Evolutionary conservation across 1,284 basidiomycete genomes (phyloP).

Genomic region (Inonotus hispidus): DNA sequence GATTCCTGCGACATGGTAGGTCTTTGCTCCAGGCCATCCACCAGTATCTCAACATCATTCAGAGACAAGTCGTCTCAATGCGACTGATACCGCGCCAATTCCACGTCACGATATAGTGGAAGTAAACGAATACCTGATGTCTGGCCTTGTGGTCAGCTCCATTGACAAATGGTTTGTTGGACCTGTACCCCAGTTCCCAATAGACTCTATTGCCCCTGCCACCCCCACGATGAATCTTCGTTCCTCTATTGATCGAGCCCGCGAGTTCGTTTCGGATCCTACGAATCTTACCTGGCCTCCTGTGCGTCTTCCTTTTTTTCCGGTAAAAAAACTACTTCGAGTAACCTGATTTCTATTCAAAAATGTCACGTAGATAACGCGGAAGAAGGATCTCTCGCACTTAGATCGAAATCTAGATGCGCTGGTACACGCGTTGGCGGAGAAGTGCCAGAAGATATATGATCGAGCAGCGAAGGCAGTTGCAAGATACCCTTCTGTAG

Average conservation of each 20-base stretch:
- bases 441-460: slow-evolving; percentile 57
- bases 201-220: slow-evolving; percentile 46
- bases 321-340: neutral
- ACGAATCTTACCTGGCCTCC: slow-evolving; percentile 26
- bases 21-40: slow-evolving; percentile 18
- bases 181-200: slow-evolving; percentile 50
- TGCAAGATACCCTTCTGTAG: slow-evolving; percentile 52
- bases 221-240: slow-evolving; percentile 35
- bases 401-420: slow-evolving; percentile 67
- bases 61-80: slow-evolving; percentile 25
- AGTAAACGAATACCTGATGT: slow-evolving; percentile 72
- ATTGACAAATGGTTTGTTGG: slow-evolving; percentile 78
- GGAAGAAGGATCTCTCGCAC: slow-evolving; percentile 45
- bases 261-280: slow-evolving; percentile 39
- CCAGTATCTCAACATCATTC: neutral
- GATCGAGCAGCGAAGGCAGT: slow-evolving; percentile 55
- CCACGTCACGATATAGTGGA: slow-evolving; percentile 71
- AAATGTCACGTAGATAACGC: slow-evolving; percentile 37
- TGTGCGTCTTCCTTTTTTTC: slow-evolving; percentile 20
- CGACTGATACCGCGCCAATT: slow-evolving; percentile 23
- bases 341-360: neutral
- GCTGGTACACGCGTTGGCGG: slow-evolving; percentile 56
- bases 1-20: slow-evolving; percentile 71
- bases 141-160: slow-evolving; percentile 58
- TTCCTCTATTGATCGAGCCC: slow-evolving; percentile 42